A percentile compares a stretch with the other conserved stretches of the same genome.
phyloP scores from a whole-genome alignment of 306 rosid species.

The Carpinus fangiana region DNA sequence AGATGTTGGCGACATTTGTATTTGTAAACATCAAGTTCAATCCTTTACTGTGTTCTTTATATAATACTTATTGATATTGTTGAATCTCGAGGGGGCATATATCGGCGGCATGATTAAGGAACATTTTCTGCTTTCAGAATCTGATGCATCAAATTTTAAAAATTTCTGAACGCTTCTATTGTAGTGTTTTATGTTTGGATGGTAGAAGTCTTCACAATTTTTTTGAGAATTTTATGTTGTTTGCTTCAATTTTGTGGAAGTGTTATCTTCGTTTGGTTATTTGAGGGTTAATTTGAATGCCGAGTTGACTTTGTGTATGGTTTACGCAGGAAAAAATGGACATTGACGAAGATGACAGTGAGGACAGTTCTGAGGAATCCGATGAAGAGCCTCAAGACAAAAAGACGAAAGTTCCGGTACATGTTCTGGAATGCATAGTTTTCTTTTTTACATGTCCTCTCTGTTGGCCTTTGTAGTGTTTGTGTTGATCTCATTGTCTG shows the following conservation, averaged over 20 bases:
- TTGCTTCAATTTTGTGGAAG: neutral
- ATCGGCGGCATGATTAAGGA: no score
- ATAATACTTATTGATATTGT: no score
- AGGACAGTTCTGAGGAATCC: constrained; percentile 50
- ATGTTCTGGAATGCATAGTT: neutral
- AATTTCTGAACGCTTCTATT: no score
- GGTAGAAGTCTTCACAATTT: no score
- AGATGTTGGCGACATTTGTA: no score
- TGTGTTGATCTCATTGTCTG: neutral
- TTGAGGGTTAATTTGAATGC: neutral
- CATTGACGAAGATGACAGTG: constrained; percentile 36
- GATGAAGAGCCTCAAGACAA: constrained; percentile 47
- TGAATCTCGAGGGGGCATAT: no score
- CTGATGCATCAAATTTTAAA: no score
- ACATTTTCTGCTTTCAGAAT: no score
- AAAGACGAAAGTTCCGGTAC: constrained; percentile 40
- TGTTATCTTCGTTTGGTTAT: neutral
- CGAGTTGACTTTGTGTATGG: neutral
- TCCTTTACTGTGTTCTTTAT: neutral
- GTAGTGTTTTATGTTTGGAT: no score
- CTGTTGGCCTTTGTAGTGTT: neutral
- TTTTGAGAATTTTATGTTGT: no score
- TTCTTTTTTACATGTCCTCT: neutral
- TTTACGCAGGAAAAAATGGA: constrained; percentile 45
- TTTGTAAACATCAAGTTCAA: no score